Percentiles rank a stretch among this genome's conserved stretches.
Evolutionary conservation across 805 yeast species (phyloP).

Genomic region (Yarrowia osloensis): DNA sequence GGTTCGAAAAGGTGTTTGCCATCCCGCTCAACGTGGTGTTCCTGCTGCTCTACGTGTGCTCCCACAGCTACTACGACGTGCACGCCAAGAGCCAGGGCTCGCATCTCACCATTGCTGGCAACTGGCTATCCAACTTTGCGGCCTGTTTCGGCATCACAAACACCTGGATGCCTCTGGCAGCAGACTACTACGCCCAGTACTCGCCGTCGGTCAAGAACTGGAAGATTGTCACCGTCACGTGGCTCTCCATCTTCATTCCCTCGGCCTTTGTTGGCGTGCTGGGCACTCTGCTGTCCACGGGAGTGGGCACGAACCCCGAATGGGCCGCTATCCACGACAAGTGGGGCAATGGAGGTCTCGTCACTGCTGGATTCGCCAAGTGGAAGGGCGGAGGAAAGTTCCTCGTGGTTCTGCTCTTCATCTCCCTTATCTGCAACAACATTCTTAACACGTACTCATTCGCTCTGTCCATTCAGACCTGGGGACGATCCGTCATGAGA

Average conservation of each 20-base stretch:
- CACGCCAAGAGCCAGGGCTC: slow-evolving; percentile 45
- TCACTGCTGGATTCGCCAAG: slow-evolving; percentile 61
- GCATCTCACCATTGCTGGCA: slow-evolving; percentile 56
- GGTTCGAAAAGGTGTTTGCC: slow-evolving; percentile 67
- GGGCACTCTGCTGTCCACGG: slow-evolving; percentile 70
- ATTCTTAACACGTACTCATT: slow-evolving; percentile 79
- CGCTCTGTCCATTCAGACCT: slow-evolving; percentile 72
- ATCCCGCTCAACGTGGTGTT: slow-evolving; percentile 70
- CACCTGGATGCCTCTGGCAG: slow-evolving; percentile 86
- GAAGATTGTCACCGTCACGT: slow-evolving; percentile 61
- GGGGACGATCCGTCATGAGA: slow-evolving; percentile 50
- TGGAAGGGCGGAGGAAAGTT: slow-evolving; percentile 83
- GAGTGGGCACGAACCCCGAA: slow-evolving; percentile 57
- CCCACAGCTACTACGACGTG: slow-evolving; percentile 43
- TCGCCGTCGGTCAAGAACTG: slow-evolving; percentile 67
- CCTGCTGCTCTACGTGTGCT: slow-evolving; percentile 60
- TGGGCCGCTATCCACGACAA: slow-evolving; percentile 60
- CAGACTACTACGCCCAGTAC: slow-evolving; percentile 79
- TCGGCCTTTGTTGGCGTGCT: slow-evolving; percentile 73
- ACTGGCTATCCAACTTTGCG: slow-evolving; percentile 70
- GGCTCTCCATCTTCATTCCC: slow-evolving; percentile 66
- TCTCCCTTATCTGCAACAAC: slow-evolving; percentile 79
- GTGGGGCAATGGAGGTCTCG: slow-evolving; percentile 74
- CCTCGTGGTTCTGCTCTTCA: slow-evolving; percentile 64
- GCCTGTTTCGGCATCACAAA: slow-evolving; percentile 75